Conservation (phyloP, 345 rosid species). For the Rubroshorea leprosula region DNA sequence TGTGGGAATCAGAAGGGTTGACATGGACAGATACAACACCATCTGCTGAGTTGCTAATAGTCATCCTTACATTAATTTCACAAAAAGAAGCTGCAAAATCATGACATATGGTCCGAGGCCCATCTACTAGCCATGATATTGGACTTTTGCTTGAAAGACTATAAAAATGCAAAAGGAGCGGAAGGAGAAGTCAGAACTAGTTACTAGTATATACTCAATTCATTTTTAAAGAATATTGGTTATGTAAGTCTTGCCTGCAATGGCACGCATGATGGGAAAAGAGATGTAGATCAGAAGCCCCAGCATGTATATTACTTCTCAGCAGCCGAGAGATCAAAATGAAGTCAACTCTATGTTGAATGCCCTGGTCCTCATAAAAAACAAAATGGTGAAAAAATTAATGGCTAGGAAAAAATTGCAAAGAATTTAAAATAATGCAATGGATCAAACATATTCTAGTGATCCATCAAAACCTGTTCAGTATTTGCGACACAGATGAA, state of each 20-base stretch:
- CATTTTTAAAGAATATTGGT: conserved; percentile 4
- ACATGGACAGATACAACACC: conserved; percentile 39
- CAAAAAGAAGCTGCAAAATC: conserved; percentile 58
- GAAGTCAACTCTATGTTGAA: conserved; percentile 55
- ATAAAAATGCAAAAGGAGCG: conserved; percentile 12
- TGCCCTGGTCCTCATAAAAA: conserved; percentile 44
- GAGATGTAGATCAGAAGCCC: conserved; percentile 37
- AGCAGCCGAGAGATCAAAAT: conserved; percentile 50
- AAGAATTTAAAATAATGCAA: neutral
- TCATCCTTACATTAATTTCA: conserved; percentile 52
- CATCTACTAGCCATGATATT: conserved; percentile 67
- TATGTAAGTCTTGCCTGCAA: conserved; percentile 50
- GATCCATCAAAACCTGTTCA: no score
- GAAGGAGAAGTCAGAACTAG: conserved; percentile 8
- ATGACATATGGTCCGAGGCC: conserved; percentile 54
- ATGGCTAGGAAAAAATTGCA: neutral
- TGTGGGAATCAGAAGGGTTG: conserved; percentile 34
- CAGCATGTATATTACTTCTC: conserved; percentile 30
- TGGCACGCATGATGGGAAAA: conserved; percentile 76
- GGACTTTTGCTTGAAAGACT: conserved; percentile 61
- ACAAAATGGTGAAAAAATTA: conserved; percentile 7
- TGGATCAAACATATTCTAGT: no score
- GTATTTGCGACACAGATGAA: neutral
- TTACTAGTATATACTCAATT: no score
- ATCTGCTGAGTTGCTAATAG: conserved; percentile 61